These are phyloP conservation scores for Phalaenopsis equestris DNA, from an alignment of 106 monocot species.

Conservation along the genomic window DNA sequence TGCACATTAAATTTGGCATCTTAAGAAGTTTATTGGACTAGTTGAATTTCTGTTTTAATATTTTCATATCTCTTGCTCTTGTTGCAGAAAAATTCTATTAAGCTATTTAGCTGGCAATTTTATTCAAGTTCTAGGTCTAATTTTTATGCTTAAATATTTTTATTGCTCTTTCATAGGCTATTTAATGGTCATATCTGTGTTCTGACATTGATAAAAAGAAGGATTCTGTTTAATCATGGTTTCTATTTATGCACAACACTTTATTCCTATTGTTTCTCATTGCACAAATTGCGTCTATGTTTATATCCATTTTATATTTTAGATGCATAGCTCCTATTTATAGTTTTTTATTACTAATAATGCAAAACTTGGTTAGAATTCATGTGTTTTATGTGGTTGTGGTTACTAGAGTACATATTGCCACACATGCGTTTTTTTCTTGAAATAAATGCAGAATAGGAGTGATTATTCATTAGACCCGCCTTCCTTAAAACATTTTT, in stretches of 20 bases:
- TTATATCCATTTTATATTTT: neutral
- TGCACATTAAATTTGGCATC: neutral
- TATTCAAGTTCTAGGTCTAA: neutral
- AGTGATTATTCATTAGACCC: neutral
- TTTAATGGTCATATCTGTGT: neutral
- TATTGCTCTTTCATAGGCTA: neutral
- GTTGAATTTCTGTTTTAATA: neutral
- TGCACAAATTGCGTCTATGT: too few species aligned
- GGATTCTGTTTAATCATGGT: too few species aligned
- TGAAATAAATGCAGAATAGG: neutral
- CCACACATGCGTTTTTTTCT: neutral
- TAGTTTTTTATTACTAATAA: neutral
- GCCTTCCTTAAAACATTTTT: neutral
- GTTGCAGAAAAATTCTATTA: neutral
- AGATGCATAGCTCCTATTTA: neutral
- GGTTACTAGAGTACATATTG: neutral
- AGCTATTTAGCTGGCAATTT: neutral
- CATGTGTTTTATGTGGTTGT: neutral
- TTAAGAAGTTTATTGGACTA: neutral
- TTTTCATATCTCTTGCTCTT: neutral
- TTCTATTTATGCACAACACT: too few species aligned
- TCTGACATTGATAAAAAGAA: neutral
- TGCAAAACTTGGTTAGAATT: neutral
- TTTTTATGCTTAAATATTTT: neutral
- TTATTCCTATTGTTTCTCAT: too few species aligned